Evolutionary conservation across 169 alveolate species (phyloP), one percentile per base, ranked within the genome.

Genomic region (Blepharisma undulans): DNA sequence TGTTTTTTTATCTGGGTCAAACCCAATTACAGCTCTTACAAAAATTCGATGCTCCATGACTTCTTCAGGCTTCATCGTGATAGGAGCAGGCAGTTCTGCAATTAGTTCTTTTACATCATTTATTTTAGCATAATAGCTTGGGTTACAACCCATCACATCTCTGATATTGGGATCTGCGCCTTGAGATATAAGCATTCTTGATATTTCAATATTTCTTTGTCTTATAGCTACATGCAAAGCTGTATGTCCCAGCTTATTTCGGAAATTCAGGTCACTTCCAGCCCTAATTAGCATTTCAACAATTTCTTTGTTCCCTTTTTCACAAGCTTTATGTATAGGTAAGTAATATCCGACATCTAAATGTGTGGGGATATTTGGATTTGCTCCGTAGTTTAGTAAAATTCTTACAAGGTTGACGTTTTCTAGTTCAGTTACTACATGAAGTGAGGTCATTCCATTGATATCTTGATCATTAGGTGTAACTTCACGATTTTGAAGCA

Each of bases 31-130:
- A 32, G 74, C 78, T 59, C 89, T 82, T 12, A 82, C 89, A 82
- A 82, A 82, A 60, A 22, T 33, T n/a, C 60, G 84, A n/a, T 48
- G 60, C 6, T 82, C 77, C 89, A 82, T 60, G 6, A 33, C 78
- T 82, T 82, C 89, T 82, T 82, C 89, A 48, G 78, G 78, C 89
- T 82, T 82, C 89, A 82, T 82, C 14, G 71, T 82, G 22, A 82
- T n/a, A 12, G 89, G 89, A 22, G 89, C 74, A 1, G 89, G 89
- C 12, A 82, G 27, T 22, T 32, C 36, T 22, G 33, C 89, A 21
- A 82, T 22, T 2, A 82, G 48, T 59, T 82, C 89, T 59, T 34
- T 82, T 59, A 82, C 33, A 22, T 33, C 89, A n/a, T 21, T 22
- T 25, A 22, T 22, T 48, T 82, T 82, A 21, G 89, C 89, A 60